Evolutionary conservation across 2,329 filamentous ascomycete species (phyloP), one percentile per base, ranked within the genome.

Genomic region (Claviceps lovelessii): DNA sequence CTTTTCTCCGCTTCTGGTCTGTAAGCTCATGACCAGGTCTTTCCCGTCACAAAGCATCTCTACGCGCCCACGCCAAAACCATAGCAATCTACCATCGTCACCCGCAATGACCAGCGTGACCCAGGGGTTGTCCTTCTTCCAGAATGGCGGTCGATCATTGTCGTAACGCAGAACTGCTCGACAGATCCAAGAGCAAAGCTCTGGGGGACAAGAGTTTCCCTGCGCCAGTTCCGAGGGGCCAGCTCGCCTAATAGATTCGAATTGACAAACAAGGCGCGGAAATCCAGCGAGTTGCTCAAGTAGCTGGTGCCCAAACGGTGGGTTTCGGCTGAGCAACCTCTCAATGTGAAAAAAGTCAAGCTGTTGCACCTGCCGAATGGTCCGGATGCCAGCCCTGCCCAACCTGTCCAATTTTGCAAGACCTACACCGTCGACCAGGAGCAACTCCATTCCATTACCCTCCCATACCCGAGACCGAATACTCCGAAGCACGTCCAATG

Each of bases 391-490:
- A n/a, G 81, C 82, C 44, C 78, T 76, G 3, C 81, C 78, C 47
- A 97, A 76, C 65, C 86, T 93, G 42, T 85, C 79, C 59, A 88
- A 82, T n/a, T 80, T 79, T 1, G 84, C 87, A 5, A 81, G 73
- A 0, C 93, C 93, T 57, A 97, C 79, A 3, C 83, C 79, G 0
- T 87, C 81, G 1, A 98, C 77, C 66, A 97, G 91, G 57, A 86
- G 85, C 63, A 98, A 78, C 60, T 96, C 87, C 28, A 85, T 75
- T 0, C 87, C 80, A 2, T 83, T 86, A 39, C 86, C 83, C 63
- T 98, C 93, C 93, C 90, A 95, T 1, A 76, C 74, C 1, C 78
- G 80, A 2, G 90, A 86, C 28, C 81, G 78, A 52, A 97, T 71
- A 59, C 88, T 89, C 55, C 91, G 78, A 50, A 85, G 78, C 6